These are phyloP conservation scores for Podospora conica DNA, from an alignment of 495 filamentous ascomycete species.

Conservation along the genomic window DNA sequence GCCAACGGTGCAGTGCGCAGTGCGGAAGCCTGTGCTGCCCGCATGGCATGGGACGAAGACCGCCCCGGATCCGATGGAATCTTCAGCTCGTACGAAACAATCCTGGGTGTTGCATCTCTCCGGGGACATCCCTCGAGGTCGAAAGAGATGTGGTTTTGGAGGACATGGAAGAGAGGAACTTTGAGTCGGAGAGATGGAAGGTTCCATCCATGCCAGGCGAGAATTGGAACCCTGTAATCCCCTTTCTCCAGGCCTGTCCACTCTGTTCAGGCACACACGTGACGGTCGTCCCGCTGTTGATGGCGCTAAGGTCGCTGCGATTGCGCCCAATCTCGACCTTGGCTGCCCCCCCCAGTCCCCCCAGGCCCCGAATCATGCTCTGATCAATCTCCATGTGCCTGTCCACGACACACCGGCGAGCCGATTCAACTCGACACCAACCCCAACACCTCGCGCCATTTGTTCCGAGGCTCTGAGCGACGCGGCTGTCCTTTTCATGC, in stretches of 20 bases:
- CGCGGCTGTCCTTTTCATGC: too few relatives aligned
- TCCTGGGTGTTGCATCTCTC: neutral
- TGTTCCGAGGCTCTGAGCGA: neutral
- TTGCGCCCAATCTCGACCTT: slow-evolving; percentile 24
- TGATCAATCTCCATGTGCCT: slow-evolving; percentile 21
- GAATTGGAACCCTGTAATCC: slow-evolving; percentile 3
- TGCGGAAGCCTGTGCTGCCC: too few relatives aligned
- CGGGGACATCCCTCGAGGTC: neutral
- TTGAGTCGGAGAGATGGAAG: neutral
- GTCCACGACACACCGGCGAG: neutral
- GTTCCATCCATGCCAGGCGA: neutral
- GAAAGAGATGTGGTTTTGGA: neutral
- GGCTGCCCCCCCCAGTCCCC: slow-evolving; percentile 16
- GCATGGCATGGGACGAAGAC: neutral
- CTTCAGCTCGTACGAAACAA: neutral
- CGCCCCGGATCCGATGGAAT: neutral
- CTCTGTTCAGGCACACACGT: slow-evolving; percentile 17
- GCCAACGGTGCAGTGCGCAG: too few relatives aligned
- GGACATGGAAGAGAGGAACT: too few relatives aligned
- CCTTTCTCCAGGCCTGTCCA: neutral
- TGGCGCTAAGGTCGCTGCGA: slow-evolving; percentile 18
- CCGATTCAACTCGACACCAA: neutral
- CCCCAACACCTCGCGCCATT: neutral
- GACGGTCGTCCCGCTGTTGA: slow-evolving; percentile 18
- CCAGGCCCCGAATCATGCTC: slow-evolving; percentile 8